A percentile compares a stretch with the other conserved stretches of the same genome.
Evolutionary conservation across 352 stramenopile species (phyloP).

Genomic region (Globisporangium orthogonon): DNA sequence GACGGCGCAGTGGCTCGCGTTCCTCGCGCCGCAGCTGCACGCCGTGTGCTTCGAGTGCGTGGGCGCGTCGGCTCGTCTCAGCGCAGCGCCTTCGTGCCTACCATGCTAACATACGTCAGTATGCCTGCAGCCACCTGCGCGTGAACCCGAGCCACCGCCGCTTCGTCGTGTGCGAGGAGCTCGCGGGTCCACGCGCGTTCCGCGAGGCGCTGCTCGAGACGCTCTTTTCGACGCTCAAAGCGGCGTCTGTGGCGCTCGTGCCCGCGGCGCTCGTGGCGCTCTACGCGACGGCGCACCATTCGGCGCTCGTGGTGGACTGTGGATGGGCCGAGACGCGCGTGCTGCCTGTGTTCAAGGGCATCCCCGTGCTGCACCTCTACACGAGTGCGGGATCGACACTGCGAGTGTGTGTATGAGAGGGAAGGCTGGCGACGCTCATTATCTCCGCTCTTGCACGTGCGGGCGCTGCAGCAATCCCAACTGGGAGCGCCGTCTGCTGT

Average conservation of each 20-base stretch:
- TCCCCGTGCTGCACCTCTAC: constrained; percentile 66
- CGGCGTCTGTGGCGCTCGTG: constrained; percentile 55
- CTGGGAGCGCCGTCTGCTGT: constrained; percentile 39
- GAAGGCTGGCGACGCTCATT: neutral
- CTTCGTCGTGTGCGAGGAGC: constrained; percentile 77
- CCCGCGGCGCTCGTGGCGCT: constrained; percentile 55
- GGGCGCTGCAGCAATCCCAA: constrained; percentile 26
- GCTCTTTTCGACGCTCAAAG: constrained; percentile 61
- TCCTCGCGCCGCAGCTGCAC: constrained; percentile 54
- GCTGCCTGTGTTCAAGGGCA: constrained; percentile 78
- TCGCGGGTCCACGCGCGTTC: constrained; percentile 52
- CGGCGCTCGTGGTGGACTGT: constrained; percentile 73
- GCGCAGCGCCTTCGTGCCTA: neutral
- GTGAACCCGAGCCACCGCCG: constrained; percentile 69
- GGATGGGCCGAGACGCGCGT: constrained; percentile 69
- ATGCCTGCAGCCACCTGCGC: constrained; percentile 36
- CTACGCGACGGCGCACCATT: constrained; percentile 70
- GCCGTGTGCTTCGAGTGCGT: constrained; percentile 72
- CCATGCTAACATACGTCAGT: too few species aligned
- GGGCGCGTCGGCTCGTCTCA: neutral
- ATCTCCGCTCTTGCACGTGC: neutral
- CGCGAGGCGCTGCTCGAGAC: constrained; percentile 56
- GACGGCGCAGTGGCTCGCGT: constrained; percentile 33
- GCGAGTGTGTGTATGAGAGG: neutral
- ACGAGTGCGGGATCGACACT: constrained; percentile 25